phyloP scores from a whole-genome alignment of 2,329 filamentous ascomycete genomes.

The Septoria petroselini region DNA sequence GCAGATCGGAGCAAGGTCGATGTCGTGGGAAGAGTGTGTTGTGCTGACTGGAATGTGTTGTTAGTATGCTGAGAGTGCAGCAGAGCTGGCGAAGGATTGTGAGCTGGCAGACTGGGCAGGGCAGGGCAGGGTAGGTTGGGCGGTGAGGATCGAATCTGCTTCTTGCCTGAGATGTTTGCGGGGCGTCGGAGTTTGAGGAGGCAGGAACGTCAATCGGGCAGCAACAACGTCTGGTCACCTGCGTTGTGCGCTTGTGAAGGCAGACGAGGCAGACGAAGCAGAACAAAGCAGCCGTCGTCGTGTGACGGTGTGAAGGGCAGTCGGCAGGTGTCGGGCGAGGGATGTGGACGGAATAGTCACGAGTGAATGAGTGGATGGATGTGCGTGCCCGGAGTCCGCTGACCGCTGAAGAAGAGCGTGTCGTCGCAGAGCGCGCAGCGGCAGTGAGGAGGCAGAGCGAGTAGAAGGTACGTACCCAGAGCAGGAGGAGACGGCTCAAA shows the following conservation, averaged over 20 bases:
- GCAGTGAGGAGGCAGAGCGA: neutral
- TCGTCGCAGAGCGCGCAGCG: neutral
- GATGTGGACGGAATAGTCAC: neutral
- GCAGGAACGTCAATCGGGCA: slow-evolving; percentile 10
- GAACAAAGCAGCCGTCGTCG: neutral
- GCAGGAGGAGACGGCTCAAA: slow-evolving; percentile 1
- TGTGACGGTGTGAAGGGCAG: neutral
- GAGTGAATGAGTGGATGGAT: neutral
- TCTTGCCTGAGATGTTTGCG: slow-evolving; percentile 9
- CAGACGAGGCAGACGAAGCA: neutral
- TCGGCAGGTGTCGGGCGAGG: slow-evolving; percentile 1
- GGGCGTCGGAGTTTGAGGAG: slow-evolving; percentile 3
- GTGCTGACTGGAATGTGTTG: neutral
- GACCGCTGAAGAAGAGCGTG: neutral
- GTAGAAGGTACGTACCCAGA: neutral
- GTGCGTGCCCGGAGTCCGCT: neutral
- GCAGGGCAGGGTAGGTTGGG: neutral
- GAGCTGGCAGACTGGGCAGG: neutral
- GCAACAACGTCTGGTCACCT: slow-evolving; percentile 2
- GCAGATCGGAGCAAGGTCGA: slow-evolving; percentile 10
- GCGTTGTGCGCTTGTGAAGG: neutral
- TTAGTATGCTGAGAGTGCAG: slow-evolving; percentile 1
- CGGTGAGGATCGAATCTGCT: slow-evolving; percentile 9
- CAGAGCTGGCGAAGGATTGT: slow-evolving; percentile 1
- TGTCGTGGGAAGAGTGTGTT: neutral